Base-by-base conservation (phyloP, 768 basidiomycete species). In the Glaciozyma antarctica region DNA sequence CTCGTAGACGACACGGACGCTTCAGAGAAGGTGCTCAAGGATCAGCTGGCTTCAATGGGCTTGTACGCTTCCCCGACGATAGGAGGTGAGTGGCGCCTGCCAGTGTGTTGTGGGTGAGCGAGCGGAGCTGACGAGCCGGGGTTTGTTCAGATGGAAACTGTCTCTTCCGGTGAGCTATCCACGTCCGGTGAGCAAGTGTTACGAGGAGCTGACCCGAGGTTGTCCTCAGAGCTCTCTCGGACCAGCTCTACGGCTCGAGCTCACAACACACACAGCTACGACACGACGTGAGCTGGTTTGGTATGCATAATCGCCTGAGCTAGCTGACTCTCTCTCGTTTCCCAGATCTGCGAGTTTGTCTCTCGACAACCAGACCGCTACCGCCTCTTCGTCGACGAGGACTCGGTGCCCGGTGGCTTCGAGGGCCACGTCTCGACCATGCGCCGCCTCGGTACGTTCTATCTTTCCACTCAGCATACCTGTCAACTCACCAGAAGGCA, bases 1-100 rank as follows among this genome's bases (percentile, higher is more conserved):
- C 62, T 71, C 24, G 65, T 69, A 34, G 66, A 71, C 47, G 70
- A 74, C 45, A 66, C 73, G 0, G 54, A 38, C 13, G 54, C 52
- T 13, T 63, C 70, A 47, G 73, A 74, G 41, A 22, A 34, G 26
- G 44, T 62, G 16, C 84, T 93, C 69, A 83, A 80, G 9, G 79
- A 81, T 61, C 88, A 92, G 77, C 84, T 94, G 47, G 83, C 84
- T 57, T 80, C 84, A 8, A 78, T 90, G 60, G 89, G 90, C 4
- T 80, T 93, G 13, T 93, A 93, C 75, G 86, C 90, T n/a, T 88
- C 88, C 5, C 81, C 84, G 69, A 93, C 88, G 22, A 77, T 89
- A 51, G 90, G 89, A 45, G 60, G 62, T 70, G 21, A 15, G 64
- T 49, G 22, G 22, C 21, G 47, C 48, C 28, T 44, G n/a, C n/a